Evolutionary conservation across 2,329 filamentous ascomycete genomes (phyloP).

Genomic region (Ceratocystiopsis minuta): DNA sequence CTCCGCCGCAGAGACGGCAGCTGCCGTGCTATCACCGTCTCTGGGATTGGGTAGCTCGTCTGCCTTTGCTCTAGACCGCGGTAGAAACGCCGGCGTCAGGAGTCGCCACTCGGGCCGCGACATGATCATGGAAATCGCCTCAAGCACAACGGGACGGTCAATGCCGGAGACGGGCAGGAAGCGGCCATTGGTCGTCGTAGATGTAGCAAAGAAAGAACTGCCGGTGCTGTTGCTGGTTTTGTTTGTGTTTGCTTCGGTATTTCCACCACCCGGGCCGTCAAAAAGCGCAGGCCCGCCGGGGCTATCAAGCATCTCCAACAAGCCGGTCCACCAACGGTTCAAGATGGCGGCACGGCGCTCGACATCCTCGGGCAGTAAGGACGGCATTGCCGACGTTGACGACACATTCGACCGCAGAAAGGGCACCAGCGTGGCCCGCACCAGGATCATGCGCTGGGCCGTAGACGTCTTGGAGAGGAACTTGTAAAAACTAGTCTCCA

Average conservation of each 20-base stretch:
- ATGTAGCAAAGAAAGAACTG: slow-evolving; percentile 7
- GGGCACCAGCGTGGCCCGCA: slow-evolving; percentile 54
- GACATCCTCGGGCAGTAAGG: slow-evolving; percentile 58
- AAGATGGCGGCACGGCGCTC: slow-evolving; percentile 64
- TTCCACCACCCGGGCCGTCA: too few species aligned
- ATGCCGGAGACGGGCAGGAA: slow-evolving; percentile 60
- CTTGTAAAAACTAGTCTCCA: slow-evolving; percentile 28
- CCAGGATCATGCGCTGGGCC: slow-evolving; percentile 54
- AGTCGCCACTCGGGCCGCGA: slow-evolving; percentile 74
- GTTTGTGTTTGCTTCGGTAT: slow-evolving; percentile 26
- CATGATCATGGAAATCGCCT: slow-evolving; percentile 69
- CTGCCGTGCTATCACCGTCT: too few species aligned
- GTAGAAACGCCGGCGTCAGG: slow-evolving; percentile 48
- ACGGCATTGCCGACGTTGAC: slow-evolving; percentile 21
- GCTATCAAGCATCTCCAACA: slow-evolving; percentile 60
- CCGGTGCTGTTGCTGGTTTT: slow-evolving; percentile 2
- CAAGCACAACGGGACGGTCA: slow-evolving; percentile 66
- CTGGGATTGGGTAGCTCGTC: slow-evolving; percentile 20
- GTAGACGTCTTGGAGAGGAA: slow-evolving; percentile 55
- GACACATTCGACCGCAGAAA: slow-evolving; percentile 55
- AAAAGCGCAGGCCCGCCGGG: too few species aligned
- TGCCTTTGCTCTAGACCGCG: slow-evolving; percentile 27
- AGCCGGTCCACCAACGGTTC: slow-evolving; percentile 77
- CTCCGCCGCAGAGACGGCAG: slow-evolving; percentile 22
- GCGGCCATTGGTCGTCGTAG: slow-evolving; percentile 23